Evolutionary conservation across 1,284 basidiomycete species (phyloP), one percentile per base, ranked within the genome.

Genomic region (Cystobasidium slooffiae): DNA sequence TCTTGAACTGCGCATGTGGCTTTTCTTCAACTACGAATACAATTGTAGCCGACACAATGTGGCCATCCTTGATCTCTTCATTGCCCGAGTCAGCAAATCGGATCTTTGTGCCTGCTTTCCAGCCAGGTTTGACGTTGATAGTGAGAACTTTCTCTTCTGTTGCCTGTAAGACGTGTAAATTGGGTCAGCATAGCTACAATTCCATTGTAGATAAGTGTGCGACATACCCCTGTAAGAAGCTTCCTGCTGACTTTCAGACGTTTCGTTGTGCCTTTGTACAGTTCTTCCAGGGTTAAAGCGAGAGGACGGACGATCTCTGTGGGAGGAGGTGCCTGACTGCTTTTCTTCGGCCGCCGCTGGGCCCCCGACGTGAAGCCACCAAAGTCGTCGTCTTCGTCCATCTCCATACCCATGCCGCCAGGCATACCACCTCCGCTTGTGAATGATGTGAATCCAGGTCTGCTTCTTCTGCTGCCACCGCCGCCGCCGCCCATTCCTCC

Each of bases 231-330:
- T 3, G n/a, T 37, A 20, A 72, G 75, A 8, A 58, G 77, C 73
- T 77, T 62, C 75, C 78, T 75, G 3, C 90, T 89, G 74, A 99
- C 88, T 83, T 94, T 96, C 75, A 99, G 87, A 78, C 89, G 91
- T 83, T 98, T 99, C 39, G 89, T 90, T 1, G 90, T 86, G 43
- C 97, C 97, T 59, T 85, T 86, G 84, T 93, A 96, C n/a, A 99
- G 87, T 64, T 99, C 96, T 79, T 94, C 89, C 6, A 99, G 86
- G 0, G 94, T 88, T 41, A 97, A 85, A 76, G 92, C 92, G 75
- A 98, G 88, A 0, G 93, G 93, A 75, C 90, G 90, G 37, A 87
- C 88, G 81, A 94, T 90, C 83, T 94, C 93, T 82, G 72, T 82
- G 49, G 83, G 75, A 82, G 81, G 67, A 69, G 82, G 79, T 5